A percentile compares a stretch with the other conserved stretches of the same genome.
Evolutionary conservation across 2,329 filamentous ascomycete genomes (phyloP).

Genomic region (Penicillium sp.): DNA sequence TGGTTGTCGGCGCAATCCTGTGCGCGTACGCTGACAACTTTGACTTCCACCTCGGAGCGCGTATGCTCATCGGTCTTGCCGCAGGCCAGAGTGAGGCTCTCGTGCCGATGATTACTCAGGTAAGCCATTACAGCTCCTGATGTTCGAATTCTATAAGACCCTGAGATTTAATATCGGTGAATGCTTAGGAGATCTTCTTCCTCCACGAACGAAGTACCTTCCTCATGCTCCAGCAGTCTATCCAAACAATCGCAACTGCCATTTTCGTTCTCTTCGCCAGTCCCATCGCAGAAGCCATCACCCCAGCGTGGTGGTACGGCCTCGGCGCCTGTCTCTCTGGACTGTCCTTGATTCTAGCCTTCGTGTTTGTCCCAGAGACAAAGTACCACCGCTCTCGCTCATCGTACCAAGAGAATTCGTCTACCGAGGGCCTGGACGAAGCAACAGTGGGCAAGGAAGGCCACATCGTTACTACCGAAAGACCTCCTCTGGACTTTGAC

Average conservation of each 20-base stretch:
- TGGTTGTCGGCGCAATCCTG: slow-evolving; percentile 31
- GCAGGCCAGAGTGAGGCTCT: slow-evolving; percentile 48
- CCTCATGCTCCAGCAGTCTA: slow-evolving; percentile 45
- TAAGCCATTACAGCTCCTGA: background rate
- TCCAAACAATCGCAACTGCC: slow-evolving; percentile 43
- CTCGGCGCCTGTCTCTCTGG: slow-evolving; percentile 41
- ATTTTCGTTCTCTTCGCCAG: slow-evolving; percentile 44
- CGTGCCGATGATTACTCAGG: slow-evolving; percentile 45
- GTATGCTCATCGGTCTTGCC: slow-evolving; percentile 43
- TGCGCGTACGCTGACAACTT: slow-evolving; percentile 32
- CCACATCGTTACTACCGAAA: slow-evolving; percentile 14
- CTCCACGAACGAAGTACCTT: slow-evolving; percentile 46
- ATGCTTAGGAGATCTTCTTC: slow-evolving; percentile 42
- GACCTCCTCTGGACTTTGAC: slow-evolving; percentile 37
- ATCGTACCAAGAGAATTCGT: slow-evolving; percentile 38
- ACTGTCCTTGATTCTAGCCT: slow-evolving; percentile 36
- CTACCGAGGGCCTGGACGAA: slow-evolving; percentile 14
- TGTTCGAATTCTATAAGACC: too few species aligned
- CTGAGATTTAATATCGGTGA: background rate
- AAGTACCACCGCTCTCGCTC: slow-evolving; percentile 42
- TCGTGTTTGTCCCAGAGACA: slow-evolving; percentile 48
- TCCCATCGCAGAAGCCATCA: slow-evolving; percentile 46
- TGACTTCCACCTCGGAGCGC: slow-evolving; percentile 41
- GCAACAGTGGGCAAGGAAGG: slow-evolving; percentile 4
- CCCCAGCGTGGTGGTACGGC: slow-evolving; percentile 47